phyloP scores from a whole-genome alignment of 768 basidiomycete genomes.

The Leucogyrophana mollusca region DNA sequence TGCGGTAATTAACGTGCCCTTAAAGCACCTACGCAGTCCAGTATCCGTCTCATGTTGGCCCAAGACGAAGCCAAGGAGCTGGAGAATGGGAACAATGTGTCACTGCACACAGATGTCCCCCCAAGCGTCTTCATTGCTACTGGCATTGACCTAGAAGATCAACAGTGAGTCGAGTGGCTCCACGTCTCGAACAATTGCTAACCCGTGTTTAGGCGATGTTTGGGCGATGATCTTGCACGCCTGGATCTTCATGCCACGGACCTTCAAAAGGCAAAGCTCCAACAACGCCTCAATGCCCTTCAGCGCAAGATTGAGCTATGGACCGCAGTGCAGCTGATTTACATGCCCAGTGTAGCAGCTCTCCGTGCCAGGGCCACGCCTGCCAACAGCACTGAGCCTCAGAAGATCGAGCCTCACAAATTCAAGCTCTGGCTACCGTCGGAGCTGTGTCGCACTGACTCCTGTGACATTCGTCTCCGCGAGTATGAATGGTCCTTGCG shows the following conservation, averaged over 20 bases:
- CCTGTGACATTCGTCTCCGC: background rate
- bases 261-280: constrained; percentile 26
- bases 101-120: constrained; percentile 6
- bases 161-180: constrained; percentile 9
- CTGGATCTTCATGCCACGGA: constrained; percentile 23
- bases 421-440: constrained; percentile 1
- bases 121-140: constrained; percentile 5
- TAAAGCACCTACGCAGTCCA: background rate
- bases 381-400: too few species aligned
- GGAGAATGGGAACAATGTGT: background rate
- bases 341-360: constrained; percentile 19
- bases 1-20: background rate
- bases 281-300: constrained; percentile 21
- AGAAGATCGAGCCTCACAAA: background rate
- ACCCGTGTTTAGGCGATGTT: background rate
- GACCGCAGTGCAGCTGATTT: constrained; percentile 24
- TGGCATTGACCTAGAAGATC: constrained; percentile 16
- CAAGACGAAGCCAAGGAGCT: constrained; percentile 2
- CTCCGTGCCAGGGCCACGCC: too few species aligned
- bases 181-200: background rate
- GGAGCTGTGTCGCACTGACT: background rate
- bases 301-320: constrained; percentile 26
- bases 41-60: constrained; percentile 6
- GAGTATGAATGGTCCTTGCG: constrained; percentile 4
- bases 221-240: background rate